Percentiles rank a stretch among this genome's conserved stretches.
phyloP scores from a whole-genome alignment of 495 filamentous ascomycete genomes.

The Penicillium herquei region DNA sequence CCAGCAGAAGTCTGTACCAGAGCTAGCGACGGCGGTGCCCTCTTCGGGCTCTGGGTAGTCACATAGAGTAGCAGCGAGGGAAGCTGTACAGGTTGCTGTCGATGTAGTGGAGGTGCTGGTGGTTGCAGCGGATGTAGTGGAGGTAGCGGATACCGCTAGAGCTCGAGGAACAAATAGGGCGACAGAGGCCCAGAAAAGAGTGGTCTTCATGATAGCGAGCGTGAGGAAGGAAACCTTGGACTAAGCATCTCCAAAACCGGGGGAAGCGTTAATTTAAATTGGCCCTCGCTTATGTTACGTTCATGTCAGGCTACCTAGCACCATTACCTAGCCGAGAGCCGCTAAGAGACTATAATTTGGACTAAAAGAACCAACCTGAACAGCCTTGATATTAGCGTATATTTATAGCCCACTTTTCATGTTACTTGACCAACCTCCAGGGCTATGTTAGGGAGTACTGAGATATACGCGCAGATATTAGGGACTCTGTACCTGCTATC shows the following conservation, averaged over 20 bases:
- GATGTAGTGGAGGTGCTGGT: conserved; percentile 20
- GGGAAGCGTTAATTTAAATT: background rate
- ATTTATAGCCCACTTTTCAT: background rate
- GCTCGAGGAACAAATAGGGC: conserved; percentile 21
- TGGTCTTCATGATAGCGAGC: conserved; percentile 25
- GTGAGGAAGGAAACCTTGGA: conserved; percentile 13
- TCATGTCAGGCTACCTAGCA: background rate
- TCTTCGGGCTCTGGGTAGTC: conserved; percentile 19
- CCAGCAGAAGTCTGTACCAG: conserved; percentile 21
- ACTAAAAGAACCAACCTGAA: no score
- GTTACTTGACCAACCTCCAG: background rate
- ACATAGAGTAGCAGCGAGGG: conserved; percentile 23
- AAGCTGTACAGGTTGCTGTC: conserved; percentile 24
- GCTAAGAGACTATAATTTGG: no score
- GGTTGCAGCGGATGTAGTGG: conserved; percentile 15
- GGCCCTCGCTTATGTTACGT: background rate
- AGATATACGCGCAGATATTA: background rate
- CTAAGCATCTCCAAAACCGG: background rate
- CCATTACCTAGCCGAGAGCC: no score
- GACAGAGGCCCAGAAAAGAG: conserved; percentile 23
- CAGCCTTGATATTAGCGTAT: no score
- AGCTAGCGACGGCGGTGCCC: conserved; percentile 21
- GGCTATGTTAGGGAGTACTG: background rate
- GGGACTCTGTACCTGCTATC: background rate
- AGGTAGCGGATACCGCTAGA: conserved; percentile 13